These are phyloP conservation scores for Tricharina praecox DNA, from an alignment of 495 filamentous ascomycete species.

Conservation along the genomic window DNA sequence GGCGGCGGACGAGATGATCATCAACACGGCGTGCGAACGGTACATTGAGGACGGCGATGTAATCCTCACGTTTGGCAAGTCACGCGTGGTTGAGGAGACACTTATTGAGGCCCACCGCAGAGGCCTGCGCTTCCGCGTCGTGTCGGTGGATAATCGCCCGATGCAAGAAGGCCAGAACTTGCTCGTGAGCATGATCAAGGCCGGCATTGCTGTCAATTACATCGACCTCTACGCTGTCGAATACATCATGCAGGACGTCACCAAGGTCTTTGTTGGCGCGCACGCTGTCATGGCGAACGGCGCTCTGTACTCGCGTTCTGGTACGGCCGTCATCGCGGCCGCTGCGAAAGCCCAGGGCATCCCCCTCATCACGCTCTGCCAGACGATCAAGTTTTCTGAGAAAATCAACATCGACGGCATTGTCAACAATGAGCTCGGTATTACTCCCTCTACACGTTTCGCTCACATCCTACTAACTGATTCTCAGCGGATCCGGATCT, in stretches of 20 bases:
- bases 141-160: conserved; percentile 68
- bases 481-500: conserved; percentile 3
- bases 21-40: conserved; percentile 46
- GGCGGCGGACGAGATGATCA: conserved; percentile 70
- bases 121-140: conserved; percentile 61
- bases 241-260: conserved; percentile 53
- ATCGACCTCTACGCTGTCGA: conserved; percentile 57
- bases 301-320: conserved; percentile 66
- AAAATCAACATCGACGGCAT: conserved; percentile 78
- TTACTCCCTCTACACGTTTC: conserved; percentile 39
- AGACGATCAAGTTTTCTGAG: conserved; percentile 91
- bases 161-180: conserved; percentile 65
- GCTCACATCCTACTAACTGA: not conserved
- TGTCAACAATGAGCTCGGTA: conserved; percentile 78
- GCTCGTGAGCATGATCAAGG: conserved; percentile 45
- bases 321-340: conserved; percentile 80
- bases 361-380: conserved; percentile 79
- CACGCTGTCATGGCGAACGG: conserved; percentile 87
- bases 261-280: conserved; percentile 70
- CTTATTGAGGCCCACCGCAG: conserved; percentile 51
- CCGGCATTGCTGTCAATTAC: conserved; percentile 64
- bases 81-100: conserved; percentile 51
- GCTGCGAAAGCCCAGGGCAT: conserved; percentile 54
- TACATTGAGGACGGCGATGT: conserved; percentile 64
- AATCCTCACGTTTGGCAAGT: conserved; percentile 52